A percentile compares a stretch with the other conserved stretches of the same genome.
Conservation (phyloP, 1,284 basidiomycete genomes). For the Rhizoctonia solani region DNA sequence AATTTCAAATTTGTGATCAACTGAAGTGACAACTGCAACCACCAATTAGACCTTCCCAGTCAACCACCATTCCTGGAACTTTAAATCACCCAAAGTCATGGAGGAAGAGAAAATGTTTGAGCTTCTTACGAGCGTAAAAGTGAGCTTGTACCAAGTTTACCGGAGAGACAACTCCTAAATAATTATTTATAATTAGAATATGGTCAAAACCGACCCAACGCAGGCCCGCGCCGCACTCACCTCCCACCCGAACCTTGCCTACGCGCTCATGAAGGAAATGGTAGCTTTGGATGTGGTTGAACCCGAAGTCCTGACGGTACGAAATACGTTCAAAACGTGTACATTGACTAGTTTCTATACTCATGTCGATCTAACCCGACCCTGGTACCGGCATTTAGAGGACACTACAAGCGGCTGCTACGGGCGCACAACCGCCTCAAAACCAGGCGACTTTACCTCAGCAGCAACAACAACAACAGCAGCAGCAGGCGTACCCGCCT, state of each 20-base stretch:
- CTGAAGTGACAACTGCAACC: too few relatives aligned
- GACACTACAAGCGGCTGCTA: neutral
- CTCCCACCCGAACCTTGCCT: slow-evolving; percentile 37
- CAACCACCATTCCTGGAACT: too few relatives aligned
- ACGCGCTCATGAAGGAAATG: slow-evolving; percentile 38
- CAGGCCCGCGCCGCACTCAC: slow-evolving; percentile 37
- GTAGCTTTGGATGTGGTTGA: slow-evolving; percentile 36
- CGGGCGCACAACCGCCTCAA: neutral
- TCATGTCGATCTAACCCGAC: too few relatives aligned
- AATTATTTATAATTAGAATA: neutral
- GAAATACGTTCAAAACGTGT: too few relatives aligned
- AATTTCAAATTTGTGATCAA: too few relatives aligned
- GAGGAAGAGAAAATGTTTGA: slow-evolving; percentile 32
- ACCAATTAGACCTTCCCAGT: too few relatives aligned
- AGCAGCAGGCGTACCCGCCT: slow-evolving; percentile 32
- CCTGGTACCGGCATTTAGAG: too few relatives aligned
- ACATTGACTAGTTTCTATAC: too few relatives aligned
- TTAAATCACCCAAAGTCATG: slow-evolving; percentile 26
- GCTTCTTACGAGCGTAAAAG: slow-evolving; percentile 24
- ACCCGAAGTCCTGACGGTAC: slow-evolving; percentile 34
- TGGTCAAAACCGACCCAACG: slow-evolving; percentile 29
- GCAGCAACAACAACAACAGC: slow-evolving; percentile 2
- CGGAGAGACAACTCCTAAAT: neutral
- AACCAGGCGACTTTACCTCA: neutral
- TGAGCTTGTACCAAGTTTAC: neutral